These are phyloP conservation scores for Exophiala sideris DNA, from an alignment of 2,329 filamentous ascomycete genomes.

Conservation along the genomic window DNA sequence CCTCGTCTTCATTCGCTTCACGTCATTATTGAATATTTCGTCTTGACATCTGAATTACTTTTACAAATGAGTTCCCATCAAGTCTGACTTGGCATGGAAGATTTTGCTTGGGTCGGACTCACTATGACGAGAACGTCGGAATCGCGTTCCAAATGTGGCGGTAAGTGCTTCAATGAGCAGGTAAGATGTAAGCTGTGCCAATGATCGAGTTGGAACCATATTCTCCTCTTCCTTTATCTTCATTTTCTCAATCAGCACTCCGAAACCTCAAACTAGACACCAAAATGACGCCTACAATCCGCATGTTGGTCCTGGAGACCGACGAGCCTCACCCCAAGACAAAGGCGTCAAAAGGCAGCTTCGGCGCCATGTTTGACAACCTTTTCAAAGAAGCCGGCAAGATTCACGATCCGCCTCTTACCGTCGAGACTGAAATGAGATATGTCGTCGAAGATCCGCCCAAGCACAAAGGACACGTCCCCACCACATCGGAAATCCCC, in stretches of 20 bases:
- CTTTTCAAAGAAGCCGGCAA: constrained; percentile 53
- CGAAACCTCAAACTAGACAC: background rate
- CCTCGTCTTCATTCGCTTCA: no score
- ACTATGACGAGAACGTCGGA: no score
- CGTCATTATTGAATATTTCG: no score
- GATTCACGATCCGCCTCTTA: constrained; percentile 52
- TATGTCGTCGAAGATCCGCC: constrained; percentile 53
- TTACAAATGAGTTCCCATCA: no score
- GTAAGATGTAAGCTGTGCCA: no score
- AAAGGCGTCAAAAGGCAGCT: constrained; percentile 48
- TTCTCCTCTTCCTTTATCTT: background rate
- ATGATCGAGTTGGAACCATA: no score
- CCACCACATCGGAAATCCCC: constrained; percentile 42
- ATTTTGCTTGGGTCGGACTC: no score
- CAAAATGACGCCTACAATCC: constrained; percentile 27
- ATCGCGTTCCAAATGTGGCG: no score
- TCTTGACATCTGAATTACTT: no score
- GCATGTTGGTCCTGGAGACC: constrained; percentile 57
- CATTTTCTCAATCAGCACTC: background rate
- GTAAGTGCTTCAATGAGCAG: no score
- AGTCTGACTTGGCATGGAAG: no score
- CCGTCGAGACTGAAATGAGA: constrained; percentile 53
- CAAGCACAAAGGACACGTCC: constrained; percentile 25
- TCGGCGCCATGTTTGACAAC: constrained; percentile 53
- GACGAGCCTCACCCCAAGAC: constrained; percentile 55